Conservation (phyloP, 768 basidiomycete genomes). For the Butyriboletus loyo region DNA sequence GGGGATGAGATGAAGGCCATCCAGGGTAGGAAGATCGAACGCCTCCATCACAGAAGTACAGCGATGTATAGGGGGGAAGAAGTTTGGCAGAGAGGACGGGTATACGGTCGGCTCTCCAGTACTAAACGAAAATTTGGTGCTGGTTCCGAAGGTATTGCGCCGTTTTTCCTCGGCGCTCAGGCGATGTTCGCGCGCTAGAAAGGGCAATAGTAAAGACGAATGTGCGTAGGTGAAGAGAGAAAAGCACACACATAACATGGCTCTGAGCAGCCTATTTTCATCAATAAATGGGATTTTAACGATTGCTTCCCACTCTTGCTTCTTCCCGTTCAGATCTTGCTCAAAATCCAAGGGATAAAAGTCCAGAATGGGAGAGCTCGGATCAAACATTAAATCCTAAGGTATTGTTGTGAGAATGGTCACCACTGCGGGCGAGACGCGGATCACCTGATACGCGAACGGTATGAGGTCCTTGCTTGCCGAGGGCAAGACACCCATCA, state of each 20-base stretch:
- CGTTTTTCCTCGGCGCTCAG: slow-evolving; percentile 70
- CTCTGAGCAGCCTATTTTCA: slow-evolving; percentile 66
- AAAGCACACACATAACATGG: slow-evolving; percentile 65
- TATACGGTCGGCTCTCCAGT: slow-evolving; percentile 63
- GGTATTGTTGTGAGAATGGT: neutral
- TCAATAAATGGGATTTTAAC: slow-evolving; percentile 99
- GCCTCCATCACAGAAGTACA: slow-evolving; percentile 78
- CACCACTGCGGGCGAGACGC: neutral
- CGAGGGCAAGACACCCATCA: slow-evolving; percentile 95
- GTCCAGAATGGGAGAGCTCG: slow-evolving; percentile 83
- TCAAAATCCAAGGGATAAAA: slow-evolving; percentile 95
- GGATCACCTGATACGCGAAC: slow-evolving; percentile 69
- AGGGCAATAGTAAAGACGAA: neutral
- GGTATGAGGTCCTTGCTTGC: slow-evolving; percentile 91
- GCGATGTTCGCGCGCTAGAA: slow-evolving; percentile 70
- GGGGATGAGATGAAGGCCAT: slow-evolving; percentile 78
- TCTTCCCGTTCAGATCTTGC: slow-evolving; percentile 95
- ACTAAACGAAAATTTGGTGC: slow-evolving; percentile 74
- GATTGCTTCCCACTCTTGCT: slow-evolving; percentile 97
- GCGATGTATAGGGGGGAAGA: slow-evolving; percentile 85
- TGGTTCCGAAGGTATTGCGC: slow-evolving; percentile 78
- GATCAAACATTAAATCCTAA: slow-evolving; percentile 86
- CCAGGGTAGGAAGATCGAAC: slow-evolving; percentile 85
- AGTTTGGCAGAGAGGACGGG: slow-evolving; percentile 89
- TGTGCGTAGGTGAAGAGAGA: neutral